Evolutionary conservation across 139 green algal species (phyloP).

Genomic region (Nannochloris sp.): DNA sequence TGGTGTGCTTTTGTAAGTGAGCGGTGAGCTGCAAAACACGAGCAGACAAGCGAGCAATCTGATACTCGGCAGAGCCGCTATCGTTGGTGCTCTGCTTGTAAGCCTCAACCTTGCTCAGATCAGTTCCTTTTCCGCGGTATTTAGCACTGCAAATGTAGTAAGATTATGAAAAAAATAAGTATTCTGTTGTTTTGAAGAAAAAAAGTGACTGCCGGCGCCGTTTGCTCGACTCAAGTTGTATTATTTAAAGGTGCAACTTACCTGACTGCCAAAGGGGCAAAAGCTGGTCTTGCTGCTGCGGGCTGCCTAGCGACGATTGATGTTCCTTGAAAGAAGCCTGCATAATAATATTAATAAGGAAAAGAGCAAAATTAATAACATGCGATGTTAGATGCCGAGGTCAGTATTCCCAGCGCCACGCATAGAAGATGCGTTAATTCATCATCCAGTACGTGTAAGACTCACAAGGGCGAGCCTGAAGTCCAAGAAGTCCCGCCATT

Average conservation of each 20-base stretch:
- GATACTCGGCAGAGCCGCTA: constrained; percentile 45
- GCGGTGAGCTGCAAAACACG: constrained; percentile 49
- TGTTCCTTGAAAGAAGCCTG: not conserved
- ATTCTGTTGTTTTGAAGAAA: not conserved
- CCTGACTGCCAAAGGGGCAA: not conserved
- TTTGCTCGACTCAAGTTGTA: not conserved
- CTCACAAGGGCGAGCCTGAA: not conserved
- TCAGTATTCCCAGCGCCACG: not conserved
- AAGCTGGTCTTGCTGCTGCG: not conserved
- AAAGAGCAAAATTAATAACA: not conserved
- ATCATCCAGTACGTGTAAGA: no score
- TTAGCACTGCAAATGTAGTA: constrained; percentile 15
- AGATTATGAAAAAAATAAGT: not conserved
- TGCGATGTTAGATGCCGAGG: not conserved
- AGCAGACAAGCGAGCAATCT: constrained; percentile 43
- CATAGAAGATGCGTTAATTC: not conserved
- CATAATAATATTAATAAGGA: not conserved
- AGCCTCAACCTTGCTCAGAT: constrained; percentile 33
- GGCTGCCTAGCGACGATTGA: not conserved
- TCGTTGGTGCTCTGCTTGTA: constrained; percentile 34
- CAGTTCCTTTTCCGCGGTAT: constrained; percentile 42
- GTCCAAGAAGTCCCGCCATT: not conserved
- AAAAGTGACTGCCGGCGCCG: no score
- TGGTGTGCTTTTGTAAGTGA: constrained; percentile 53
- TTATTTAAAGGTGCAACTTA: not conserved